phyloP scores from a whole-genome alignment of 441 rosid genomes.

The Erodium chrysanthum region DNA sequence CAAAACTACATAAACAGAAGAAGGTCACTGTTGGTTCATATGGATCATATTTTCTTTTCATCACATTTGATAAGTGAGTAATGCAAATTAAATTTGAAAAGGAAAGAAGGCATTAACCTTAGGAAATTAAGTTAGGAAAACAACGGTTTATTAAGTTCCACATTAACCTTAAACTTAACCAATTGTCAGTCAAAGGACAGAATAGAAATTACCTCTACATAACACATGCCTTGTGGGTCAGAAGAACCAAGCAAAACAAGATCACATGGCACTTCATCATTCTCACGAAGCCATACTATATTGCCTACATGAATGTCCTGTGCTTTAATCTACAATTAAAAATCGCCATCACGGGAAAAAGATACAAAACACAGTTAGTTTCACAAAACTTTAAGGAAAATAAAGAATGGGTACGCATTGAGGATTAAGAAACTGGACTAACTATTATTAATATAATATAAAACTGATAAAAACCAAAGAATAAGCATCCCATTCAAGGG shows the following conservation, averaged over 20 bases:
- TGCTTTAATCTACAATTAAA: constrained; percentile 60
- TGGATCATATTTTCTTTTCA: too few species aligned
- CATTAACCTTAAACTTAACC: background rate
- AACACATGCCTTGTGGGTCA: constrained; percentile 86
- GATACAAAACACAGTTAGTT: constrained; percentile 11
- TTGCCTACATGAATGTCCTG: constrained; percentile 85
- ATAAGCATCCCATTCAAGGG: constrained; percentile 1
- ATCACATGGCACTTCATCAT: constrained; percentile 99
- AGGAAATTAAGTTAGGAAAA: too few species aligned
- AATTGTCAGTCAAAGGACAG: constrained; percentile 1
- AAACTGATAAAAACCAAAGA: background rate
- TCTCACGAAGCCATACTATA: constrained; percentile 97
- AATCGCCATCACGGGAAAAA: constrained; percentile 17
- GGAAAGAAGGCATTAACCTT: too few species aligned
- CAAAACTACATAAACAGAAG: too few species aligned
- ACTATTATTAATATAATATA: background rate
- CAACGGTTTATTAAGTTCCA: too few species aligned
- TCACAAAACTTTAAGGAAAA: constrained; percentile 7
- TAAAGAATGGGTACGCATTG: background rate
- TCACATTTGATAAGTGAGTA: too few species aligned
- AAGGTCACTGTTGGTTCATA: too few species aligned
- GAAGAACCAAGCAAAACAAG: constrained; percentile 90
- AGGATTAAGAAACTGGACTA: background rate
- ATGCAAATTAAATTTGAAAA: too few species aligned
- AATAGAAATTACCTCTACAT: constrained; percentile 57